These are phyloP conservation scores for Pneumocystis sp. DNA, from an alignment of 1,139 yeast species.

Conservation along the genomic window DNA sequence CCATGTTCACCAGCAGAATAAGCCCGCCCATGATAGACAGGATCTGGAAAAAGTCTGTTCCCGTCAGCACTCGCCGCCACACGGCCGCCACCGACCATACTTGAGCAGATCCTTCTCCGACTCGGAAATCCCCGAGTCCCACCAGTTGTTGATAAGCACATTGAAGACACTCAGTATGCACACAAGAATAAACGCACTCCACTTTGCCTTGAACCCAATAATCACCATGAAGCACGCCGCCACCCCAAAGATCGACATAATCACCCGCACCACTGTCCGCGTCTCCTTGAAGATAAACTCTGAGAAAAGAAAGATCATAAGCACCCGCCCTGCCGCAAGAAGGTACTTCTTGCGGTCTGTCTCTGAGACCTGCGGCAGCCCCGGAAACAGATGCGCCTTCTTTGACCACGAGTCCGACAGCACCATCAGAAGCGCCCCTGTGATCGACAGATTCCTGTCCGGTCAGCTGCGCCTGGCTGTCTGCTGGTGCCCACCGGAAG, in stretches of 20 bases:
- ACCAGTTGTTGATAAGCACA: slow-evolving; percentile 70
- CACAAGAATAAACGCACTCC: slow-evolving; percentile 70
- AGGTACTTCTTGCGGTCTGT: slow-evolving; percentile 75
- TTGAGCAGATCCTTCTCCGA: slow-evolving; percentile 79
- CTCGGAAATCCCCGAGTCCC: slow-evolving; percentile 47
- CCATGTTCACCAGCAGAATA: slow-evolving; percentile 78
- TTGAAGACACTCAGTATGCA: slow-evolving; percentile 62
- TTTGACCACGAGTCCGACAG: slow-evolving; percentile 54
- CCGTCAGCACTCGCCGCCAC: too few relatives aligned
- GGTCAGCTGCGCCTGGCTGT: too few relatives aligned
- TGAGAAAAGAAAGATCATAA: slow-evolving; percentile 69
- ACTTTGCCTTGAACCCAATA: slow-evolving; percentile 84
- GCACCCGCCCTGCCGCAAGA: slow-evolving; percentile 74
- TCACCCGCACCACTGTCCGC: slow-evolving; percentile 52
- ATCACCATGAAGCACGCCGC: slow-evolving; percentile 64
- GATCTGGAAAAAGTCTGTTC: slow-evolving; percentile 71
- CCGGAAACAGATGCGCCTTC: slow-evolving; percentile 64
- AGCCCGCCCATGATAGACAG: slow-evolving; percentile 91
- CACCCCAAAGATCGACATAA: slow-evolving; percentile 59
- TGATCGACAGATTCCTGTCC: slow-evolving; percentile 65
- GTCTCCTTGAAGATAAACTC: slow-evolving; percentile 71
- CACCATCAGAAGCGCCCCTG: slow-evolving; percentile 84
- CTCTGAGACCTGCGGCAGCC: slow-evolving; percentile 64
- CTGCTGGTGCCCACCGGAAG: slow-evolving; percentile 15
- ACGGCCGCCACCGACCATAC: too few relatives aligned